A percentile compares a stretch with the other conserved stretches of the same genome.
These are phyloP conservation scores for Lasiosphaeria hispida DNA, from an alignment of 495 filamentous ascomycete species.

Conservation along the genomic window DNA sequence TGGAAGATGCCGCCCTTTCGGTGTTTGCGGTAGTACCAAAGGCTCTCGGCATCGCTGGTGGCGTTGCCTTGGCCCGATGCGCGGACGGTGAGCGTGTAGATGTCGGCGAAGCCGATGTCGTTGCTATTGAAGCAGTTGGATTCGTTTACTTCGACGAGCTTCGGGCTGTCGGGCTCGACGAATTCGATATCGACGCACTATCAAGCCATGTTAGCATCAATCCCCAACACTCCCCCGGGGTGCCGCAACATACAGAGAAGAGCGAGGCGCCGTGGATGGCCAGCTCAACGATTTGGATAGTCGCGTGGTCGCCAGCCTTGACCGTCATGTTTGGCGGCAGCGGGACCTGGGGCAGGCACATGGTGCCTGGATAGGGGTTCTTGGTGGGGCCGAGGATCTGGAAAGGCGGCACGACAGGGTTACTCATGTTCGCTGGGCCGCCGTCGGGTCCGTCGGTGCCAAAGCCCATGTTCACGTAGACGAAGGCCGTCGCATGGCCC, in stretches of 20 bases:
- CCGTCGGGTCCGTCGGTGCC: slow-evolving; percentile 60
- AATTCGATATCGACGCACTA: slow-evolving; percentile 90
- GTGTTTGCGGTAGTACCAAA: slow-evolving; percentile 19
- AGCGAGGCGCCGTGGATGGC: slow-evolving; percentile 87
- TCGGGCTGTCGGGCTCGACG: slow-evolving; percentile 64
- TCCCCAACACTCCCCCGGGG: not conserved
- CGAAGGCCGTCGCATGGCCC: slow-evolving; percentile 77
- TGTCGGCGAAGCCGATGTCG: slow-evolving; percentile 67
- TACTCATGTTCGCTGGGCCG: slow-evolving; percentile 81
- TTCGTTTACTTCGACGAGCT: slow-evolving; percentile 65
- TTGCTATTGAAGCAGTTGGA: slow-evolving; percentile 83
- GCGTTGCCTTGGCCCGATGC: slow-evolving; percentile 32
- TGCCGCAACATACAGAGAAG: slow-evolving; percentile 73
- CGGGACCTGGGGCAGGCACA: slow-evolving; percentile 91
- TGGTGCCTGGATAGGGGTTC: slow-evolving; percentile 75
- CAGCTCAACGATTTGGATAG: slow-evolving; percentile 88
- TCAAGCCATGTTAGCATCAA: not conserved
- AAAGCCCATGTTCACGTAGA: slow-evolving; percentile 93
- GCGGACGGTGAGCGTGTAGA: slow-evolving; percentile 61
- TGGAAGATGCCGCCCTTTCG: slow-evolving; percentile 16
- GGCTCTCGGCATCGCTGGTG: slow-evolving; percentile 26
- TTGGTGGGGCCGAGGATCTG: slow-evolving; percentile 81
- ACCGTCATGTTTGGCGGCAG: slow-evolving; percentile 71
- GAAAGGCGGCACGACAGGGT: slow-evolving; percentile 78
- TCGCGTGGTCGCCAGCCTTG: slow-evolving; percentile 82